Conservation (phyloP, 2,329 filamentous ascomycete genomes). For the Epichloe sibirici region DNA sequence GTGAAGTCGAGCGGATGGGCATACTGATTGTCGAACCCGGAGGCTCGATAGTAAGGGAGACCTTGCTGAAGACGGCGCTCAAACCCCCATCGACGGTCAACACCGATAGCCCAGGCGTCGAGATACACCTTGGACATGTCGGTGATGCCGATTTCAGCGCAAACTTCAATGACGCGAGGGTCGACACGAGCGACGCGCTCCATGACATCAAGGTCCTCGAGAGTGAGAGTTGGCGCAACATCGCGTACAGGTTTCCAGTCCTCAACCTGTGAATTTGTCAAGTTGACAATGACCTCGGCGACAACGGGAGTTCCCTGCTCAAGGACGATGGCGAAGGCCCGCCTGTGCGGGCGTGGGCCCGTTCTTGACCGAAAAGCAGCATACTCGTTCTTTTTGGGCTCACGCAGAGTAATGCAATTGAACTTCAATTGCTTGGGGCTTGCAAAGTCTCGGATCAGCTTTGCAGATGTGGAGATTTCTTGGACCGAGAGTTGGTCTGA, state of each 20-base stretch:
- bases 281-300: conserved; percentile 40
- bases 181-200: conserved; percentile 57
- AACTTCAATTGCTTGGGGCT: conserved; percentile 24
- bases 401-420: conserved; percentile 56
- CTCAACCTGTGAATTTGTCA: conserved; percentile 29
- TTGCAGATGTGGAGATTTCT: conserved; percentile 39
- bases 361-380: conserved; percentile 42
- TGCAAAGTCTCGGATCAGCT: conserved; percentile 31
- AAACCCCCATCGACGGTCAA: conserved; percentile 66
- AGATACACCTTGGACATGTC: conserved; percentile 80
- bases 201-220: conserved; percentile 68
- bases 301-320: conserved; percentile 26
- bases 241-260: conserved; percentile 33
- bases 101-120: conserved; percentile 77
- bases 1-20: conserved; percentile 43
- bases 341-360: conserved; percentile 35
- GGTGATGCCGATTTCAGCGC: conserved; percentile 59
- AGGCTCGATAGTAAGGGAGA: conserved; percentile 68
- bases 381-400: conserved; percentile 52
- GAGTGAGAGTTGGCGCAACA: conserved; percentile 48
- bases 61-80: conserved; percentile 65
- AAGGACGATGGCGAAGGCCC: conserved; percentile 36
- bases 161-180: conserved; percentile 65
- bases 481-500: conserved; percentile 39
- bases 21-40: conserved; percentile 54